These are phyloP conservation scores for Sporothrix dimorphospora DNA, from an alignment of 2,329 filamentous ascomycete genomes.

Conservation along the genomic window DNA sequence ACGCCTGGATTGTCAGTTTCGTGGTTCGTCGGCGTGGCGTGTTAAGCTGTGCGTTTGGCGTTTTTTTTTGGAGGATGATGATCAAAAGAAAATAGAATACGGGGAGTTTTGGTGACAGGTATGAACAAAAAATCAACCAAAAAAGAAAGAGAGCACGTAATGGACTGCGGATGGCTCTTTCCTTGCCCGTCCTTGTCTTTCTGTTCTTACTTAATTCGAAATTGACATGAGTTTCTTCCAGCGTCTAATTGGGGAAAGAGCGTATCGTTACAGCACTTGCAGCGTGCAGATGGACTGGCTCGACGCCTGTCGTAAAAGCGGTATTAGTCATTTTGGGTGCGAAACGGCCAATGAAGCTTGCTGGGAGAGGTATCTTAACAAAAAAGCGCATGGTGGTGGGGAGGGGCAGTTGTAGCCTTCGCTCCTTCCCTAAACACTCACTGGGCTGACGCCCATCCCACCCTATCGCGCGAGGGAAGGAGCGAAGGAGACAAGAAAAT, in stretches of 20 bases:
- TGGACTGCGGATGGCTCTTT: not conserved
- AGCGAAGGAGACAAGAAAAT: not conserved
- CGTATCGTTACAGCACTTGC: not conserved
- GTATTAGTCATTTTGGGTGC: not conserved
- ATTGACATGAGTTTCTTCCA: not conserved
- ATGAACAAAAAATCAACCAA: not conserved
- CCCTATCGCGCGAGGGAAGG: not conserved
- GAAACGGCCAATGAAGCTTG: not conserved
- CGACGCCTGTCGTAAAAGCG: not conserved
- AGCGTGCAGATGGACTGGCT: not conserved
- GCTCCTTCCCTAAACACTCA: not conserved
- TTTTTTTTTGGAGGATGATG: not conserved
- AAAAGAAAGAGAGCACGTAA: not conserved
- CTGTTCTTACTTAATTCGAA: not conserved
- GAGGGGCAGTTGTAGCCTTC: slow-evolving; percentile 6
- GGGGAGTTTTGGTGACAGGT: not conserved
- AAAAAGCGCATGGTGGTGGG: not conserved
- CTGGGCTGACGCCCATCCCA: not conserved
- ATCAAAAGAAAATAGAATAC: not conserved
- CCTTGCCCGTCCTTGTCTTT: not conserved
- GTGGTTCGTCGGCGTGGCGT: not conserved
- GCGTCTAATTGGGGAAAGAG: not conserved
- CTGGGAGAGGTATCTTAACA: not conserved
- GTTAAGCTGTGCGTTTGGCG: not conserved
- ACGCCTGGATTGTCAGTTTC: not conserved